Conservation (phyloP, 2,329 filamentous ascomycete species). For the Gnomoniopsis smithogilvyi region DNA sequence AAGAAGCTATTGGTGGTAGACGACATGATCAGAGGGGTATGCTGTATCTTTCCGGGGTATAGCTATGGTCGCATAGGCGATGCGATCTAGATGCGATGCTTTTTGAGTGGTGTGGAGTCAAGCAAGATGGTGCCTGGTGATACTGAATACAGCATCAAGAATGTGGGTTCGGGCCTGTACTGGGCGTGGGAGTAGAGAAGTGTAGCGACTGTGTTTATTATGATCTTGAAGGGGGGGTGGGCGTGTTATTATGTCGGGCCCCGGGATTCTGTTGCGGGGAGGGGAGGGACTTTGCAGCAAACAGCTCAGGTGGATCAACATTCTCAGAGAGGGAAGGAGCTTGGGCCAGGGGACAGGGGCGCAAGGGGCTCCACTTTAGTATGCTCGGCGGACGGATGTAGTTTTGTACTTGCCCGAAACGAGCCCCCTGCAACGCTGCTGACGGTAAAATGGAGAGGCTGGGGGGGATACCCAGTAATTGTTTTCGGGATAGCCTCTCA, state of each 20-base stretch:
- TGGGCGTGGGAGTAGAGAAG: conserved; percentile 1
- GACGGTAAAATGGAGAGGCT: too few species aligned
- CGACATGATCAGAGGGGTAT: conserved; percentile 46
- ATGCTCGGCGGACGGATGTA: not conserved
- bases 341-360: not conserved
- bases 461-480: too few species aligned
- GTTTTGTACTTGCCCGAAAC: not conserved
- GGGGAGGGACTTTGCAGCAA: not conserved
- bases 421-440: too few species aligned
- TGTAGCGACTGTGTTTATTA: conserved; percentile 9
- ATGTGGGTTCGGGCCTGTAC: not conserved
- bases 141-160: conserved; percentile 10
- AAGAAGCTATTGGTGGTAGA: conserved; percentile 65
- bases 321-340: not conserved
- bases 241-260: not conserved
- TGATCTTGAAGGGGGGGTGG: not conserved
- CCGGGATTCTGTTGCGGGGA: not conserved
- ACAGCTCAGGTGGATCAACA: not conserved
- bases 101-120: conserved; percentile 9
- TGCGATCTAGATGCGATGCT: conserved; percentile 30
- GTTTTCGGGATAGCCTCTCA: too few species aligned
- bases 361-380: not conserved
- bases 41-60: conserved; percentile 29
- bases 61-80: conserved; percentile 16
- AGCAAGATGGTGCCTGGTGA: not conserved